Evolutionary conservation across 164 flowering plant genomes (phyloP).

Genomic region (Aristolochia californica): DNA sequence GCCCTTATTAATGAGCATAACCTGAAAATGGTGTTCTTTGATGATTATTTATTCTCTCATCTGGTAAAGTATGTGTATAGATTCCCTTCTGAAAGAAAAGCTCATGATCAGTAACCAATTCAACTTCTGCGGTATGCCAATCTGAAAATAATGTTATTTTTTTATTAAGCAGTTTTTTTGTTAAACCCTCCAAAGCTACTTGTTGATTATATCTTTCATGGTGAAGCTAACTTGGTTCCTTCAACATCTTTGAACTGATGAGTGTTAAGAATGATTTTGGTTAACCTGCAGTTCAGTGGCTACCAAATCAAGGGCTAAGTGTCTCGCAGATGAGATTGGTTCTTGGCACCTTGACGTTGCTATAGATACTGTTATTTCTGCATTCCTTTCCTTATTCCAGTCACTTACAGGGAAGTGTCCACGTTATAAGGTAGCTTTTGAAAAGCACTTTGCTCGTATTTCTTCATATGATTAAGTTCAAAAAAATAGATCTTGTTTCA

Average conservation of each 20-base stretch:
- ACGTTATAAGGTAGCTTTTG: constrained; percentile 56
- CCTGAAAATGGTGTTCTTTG: neutral
- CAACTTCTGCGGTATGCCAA: too few relatives aligned
- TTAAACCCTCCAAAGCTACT: neutral
- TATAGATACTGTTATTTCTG: constrained; percentile 75
- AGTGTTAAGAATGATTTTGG: constrained; percentile 1
- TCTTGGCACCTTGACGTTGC: constrained; percentile 89
- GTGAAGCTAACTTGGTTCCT: too few relatives aligned
- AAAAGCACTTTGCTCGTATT: too few relatives aligned
- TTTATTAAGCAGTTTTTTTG: neutral
- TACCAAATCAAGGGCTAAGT: constrained; percentile 65
- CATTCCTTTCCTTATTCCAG: constrained; percentile 71
- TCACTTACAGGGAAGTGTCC: constrained; percentile 88
- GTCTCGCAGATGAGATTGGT: constrained; percentile 85
- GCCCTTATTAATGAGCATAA: neutral
- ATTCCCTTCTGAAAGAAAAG: too few relatives aligned
- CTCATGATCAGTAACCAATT: too few relatives aligned
- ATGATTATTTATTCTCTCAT: neutral
- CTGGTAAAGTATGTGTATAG: too few relatives aligned
- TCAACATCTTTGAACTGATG: constrained; percentile 1
- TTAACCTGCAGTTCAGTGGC: constrained; percentile 59
- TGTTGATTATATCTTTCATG: neutral
- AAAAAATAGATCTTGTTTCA: too few relatives aligned
- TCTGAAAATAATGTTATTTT: neutral
- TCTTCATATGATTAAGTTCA: too few relatives aligned